Percentiles rank a stretch among this genome's conserved stretches.
Evolutionary conservation across 106 monocot genomes (phyloP).

Genomic region (Narthecium ossifragum): DNA sequence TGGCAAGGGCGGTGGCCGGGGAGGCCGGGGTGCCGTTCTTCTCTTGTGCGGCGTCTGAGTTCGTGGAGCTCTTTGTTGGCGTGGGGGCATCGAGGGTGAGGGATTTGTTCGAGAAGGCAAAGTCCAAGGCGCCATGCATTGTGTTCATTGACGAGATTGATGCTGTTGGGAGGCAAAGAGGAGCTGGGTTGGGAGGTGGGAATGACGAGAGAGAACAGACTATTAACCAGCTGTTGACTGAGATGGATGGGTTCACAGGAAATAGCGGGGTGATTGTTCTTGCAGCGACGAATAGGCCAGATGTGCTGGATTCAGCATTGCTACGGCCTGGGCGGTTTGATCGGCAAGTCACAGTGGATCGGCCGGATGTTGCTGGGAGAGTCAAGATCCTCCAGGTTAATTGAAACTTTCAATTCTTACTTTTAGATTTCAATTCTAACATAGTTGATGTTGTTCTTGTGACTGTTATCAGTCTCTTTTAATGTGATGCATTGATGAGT

Average conservation of each 20-base stretch:
- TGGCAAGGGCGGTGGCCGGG: conserved; percentile 89
- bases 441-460: too few species aligned
- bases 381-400: conserved; percentile 90
- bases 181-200: conserved; percentile 89
- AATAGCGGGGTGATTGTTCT: conserved; percentile 98
- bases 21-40: conserved; percentile 99
- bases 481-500: too few species aligned
- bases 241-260: conserved; percentile 97
- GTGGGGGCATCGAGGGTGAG: conserved; percentile 95
- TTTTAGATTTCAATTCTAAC: not conserved
- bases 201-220: conserved; percentile 99
- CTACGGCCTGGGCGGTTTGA: conserved; percentile 92
- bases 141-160: conserved; percentile 99
- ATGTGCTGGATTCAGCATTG: conserved; percentile 88
- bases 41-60: conserved; percentile 95
- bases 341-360: conserved; percentile 90
- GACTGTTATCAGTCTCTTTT: too few species aligned
- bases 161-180: conserved; percentile 92
- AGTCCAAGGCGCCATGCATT: conserved; percentile 96
- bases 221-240: conserved; percentile 95
- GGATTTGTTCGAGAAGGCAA: conserved; percentile 98
- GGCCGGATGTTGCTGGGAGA: conserved; percentile 94
- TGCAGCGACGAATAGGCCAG: conserved; percentile 91
- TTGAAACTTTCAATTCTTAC: too few species aligned
- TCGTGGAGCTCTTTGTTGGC: conserved; percentile 95